phyloP scores from a whole-genome alignment of 495 filamentous ascomycete species.

The Wilcoxina mikolae region DNA sequence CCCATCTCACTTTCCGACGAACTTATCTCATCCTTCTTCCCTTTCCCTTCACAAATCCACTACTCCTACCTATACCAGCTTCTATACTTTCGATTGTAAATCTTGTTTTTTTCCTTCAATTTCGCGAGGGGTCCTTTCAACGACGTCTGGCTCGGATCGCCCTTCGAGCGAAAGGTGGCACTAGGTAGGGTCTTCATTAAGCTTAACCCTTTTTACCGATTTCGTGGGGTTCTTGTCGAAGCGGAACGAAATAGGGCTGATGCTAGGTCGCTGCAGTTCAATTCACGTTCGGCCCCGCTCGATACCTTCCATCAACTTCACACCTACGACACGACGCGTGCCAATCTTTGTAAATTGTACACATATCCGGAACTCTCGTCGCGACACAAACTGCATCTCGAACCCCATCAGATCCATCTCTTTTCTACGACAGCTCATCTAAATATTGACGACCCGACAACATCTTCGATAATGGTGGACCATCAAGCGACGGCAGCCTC shows the following conservation, averaged over 20 bases:
- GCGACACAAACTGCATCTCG: neutral
- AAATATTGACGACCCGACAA: constrained; percentile 4
- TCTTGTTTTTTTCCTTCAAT: constrained; percentile 16
- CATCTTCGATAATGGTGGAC: constrained; percentile 20
- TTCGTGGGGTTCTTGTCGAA: constrained; percentile 1
- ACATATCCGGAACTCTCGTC: neutral
- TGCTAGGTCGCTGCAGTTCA: constrained; percentile 15
- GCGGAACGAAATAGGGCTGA: constrained; percentile 25
- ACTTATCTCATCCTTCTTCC: neutral
- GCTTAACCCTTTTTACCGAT: neutral
- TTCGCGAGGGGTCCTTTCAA: no score
- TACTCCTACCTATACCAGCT: neutral
- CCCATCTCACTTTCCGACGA: neutral
- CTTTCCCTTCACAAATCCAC: neutral
- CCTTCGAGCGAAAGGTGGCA: no score
- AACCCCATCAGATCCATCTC: neutral
- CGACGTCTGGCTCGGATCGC: no score
- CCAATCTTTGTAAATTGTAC: constrained; percentile 4
- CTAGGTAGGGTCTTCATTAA: constrained; percentile 3
- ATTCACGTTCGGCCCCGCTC: constrained; percentile 11
- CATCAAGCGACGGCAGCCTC: constrained; percentile 25
- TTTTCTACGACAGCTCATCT: neutral
- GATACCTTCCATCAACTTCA: neutral
- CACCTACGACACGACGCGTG: neutral
- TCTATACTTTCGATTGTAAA: neutral